Conservation (phyloP, 192 early-diverging fungal genomes). For the Backusella luteola region DNA sequence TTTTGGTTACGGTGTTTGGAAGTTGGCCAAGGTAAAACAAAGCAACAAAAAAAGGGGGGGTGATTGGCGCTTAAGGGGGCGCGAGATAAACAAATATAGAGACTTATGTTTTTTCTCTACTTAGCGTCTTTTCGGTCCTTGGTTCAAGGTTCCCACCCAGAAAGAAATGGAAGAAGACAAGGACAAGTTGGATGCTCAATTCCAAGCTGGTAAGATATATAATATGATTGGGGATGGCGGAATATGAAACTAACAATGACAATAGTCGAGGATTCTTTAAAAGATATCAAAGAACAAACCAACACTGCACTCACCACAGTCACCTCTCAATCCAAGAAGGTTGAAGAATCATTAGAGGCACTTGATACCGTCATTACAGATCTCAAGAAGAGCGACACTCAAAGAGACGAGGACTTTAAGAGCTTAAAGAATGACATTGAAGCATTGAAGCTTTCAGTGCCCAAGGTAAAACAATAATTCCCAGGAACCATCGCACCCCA, state of each 20-base stretch:
- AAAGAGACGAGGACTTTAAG: slow-evolving; percentile 66
- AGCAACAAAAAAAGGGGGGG: slow-evolving; percentile 16
- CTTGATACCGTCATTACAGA: slow-evolving; percentile 60
- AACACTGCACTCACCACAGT: slow-evolving; percentile 58
- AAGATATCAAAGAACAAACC: slow-evolving; percentile 68
- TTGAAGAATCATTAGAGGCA: slow-evolving; percentile 65
- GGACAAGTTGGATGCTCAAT: slow-evolving; percentile 65
- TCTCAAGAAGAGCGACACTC: slow-evolving; percentile 62
- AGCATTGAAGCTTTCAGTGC: slow-evolving; percentile 66
- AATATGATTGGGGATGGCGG: neutral
- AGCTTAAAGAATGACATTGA: slow-evolving; percentile 77
- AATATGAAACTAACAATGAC: neutral
- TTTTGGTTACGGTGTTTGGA: slow-evolving; percentile 84
- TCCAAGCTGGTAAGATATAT: slow-evolving; percentile 41
- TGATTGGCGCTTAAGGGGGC: neutral
- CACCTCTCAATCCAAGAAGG: slow-evolving; percentile 65
- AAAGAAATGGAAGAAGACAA: slow-evolving; percentile 72
- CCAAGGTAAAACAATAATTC: slow-evolving; percentile 54
- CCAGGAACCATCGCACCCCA: neutral
- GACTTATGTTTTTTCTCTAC: slow-evolving; percentile 1
- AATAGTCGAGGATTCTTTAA: slow-evolving; percentile 41
- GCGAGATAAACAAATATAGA: neutral
- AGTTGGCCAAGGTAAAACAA: slow-evolving; percentile 64
- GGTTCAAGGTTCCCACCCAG: slow-evolving; percentile 59
- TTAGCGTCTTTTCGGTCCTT: slow-evolving; percentile 58